These are phyloP conservation scores for Rosa lucieae DNA, from an alignment of 306 rosid genomes.

Conservation along the genomic window DNA sequence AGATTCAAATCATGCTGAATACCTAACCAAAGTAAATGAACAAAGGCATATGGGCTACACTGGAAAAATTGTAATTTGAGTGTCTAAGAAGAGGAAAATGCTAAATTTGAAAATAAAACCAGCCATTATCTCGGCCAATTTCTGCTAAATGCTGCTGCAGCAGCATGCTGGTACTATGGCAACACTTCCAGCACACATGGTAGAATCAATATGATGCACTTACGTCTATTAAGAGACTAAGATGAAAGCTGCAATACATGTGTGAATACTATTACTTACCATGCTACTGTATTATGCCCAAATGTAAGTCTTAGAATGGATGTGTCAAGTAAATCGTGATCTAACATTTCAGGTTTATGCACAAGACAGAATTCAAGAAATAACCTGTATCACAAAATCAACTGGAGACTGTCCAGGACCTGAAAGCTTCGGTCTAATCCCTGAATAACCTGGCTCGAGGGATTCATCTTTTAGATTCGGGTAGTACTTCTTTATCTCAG, in stretches of 20 bases:
- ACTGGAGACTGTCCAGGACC: slow-evolving; percentile 63
- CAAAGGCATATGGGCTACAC: background rate
- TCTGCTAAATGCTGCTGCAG: background rate
- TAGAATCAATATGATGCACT: background rate
- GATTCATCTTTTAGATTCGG: slow-evolving; percentile 68
- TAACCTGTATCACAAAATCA: slow-evolving; percentile 87
- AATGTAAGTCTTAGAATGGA: background rate
- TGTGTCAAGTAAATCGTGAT: background rate
- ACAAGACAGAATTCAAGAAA: slow-evolving; percentile 14
- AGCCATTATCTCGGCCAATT: background rate
- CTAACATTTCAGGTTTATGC: background rate
- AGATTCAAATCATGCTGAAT: background rate
- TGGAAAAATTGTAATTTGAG: background rate
- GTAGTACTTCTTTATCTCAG: slow-evolving; percentile 79
- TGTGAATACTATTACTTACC: background rate
- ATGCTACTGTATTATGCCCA: background rate
- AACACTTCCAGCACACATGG: background rate
- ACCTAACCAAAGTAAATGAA: background rate
- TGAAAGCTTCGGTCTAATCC: slow-evolving; percentile 86
- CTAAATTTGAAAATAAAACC: background rate
- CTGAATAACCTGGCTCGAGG: slow-evolving; percentile 88
- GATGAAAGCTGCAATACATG: background rate
- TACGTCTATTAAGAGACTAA: background rate
- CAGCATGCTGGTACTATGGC: background rate
- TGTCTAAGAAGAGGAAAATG: background rate